Conservation (phyloP, 73 alveolate species). For the Tetrahymena elliotti region DNA sequence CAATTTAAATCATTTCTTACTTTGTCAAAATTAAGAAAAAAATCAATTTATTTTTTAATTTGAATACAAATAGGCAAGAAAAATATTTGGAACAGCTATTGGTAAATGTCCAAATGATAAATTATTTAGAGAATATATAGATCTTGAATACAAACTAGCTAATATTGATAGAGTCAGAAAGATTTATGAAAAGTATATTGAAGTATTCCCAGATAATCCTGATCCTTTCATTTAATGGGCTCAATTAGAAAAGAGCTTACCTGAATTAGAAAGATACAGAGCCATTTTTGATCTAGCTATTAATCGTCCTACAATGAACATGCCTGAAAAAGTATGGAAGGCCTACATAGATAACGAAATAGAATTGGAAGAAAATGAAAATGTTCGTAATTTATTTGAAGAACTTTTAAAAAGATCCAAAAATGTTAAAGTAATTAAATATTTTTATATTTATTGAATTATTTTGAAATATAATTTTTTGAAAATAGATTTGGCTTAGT, state of each 20-base stretch:
- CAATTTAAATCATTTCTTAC: background rate
- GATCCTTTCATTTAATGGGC: slow-evolving; percentile 84
- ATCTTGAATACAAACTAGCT: slow-evolving; percentile 82
- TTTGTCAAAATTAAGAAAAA: background rate
- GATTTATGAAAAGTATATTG: slow-evolving; percentile 73
- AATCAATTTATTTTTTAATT: background rate
- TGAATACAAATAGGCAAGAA: slow-evolving; percentile 52
- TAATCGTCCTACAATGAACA: slow-evolving; percentile 43
- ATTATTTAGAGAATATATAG: slow-evolving; percentile 74
- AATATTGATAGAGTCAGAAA: slow-evolving; percentile 79
- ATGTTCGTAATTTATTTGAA: slow-evolving; percentile 58
- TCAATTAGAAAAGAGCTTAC: slow-evolving; percentile 75
- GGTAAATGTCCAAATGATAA: slow-evolving; percentile 86
- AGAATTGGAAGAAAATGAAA: slow-evolving; percentile 44
- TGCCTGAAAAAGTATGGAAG: slow-evolving; percentile 84
- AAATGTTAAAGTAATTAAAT: slow-evolving; percentile 50
- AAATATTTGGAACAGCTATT: slow-evolving; percentile 84
- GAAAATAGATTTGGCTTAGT: slow-evolving; percentile 62
- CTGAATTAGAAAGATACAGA: slow-evolving; percentile 80
- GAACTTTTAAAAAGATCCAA: slow-evolving; percentile 60
- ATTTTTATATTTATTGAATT: background rate
- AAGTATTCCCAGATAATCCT: slow-evolving; percentile 63
- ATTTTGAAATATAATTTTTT: background rate
- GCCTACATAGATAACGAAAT: slow-evolving; percentile 73
- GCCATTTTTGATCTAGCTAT: slow-evolving; percentile 70